Evolutionary conservation across 495 filamentous ascomycete genomes (phyloP).

Genomic region (Annulohypoxylon stygium): DNA sequence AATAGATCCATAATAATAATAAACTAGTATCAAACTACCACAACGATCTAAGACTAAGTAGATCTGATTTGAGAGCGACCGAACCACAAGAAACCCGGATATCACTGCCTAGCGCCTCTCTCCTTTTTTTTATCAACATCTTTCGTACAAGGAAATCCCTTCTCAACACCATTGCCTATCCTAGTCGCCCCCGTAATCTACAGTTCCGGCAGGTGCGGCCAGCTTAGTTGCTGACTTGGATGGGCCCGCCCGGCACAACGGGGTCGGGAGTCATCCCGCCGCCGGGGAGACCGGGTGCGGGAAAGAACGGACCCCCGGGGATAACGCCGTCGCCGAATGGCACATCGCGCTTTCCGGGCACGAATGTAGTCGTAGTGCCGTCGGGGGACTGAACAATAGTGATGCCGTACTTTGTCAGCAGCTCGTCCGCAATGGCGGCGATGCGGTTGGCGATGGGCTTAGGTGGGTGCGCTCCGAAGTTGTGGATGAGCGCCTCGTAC

Average conservation of each 20-base stretch:
- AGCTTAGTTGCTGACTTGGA: constrained; percentile 43
- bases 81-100: constrained; percentile 32
- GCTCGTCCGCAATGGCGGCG: constrained; percentile 48
- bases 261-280: constrained; percentile 50
- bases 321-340: constrained; percentile 40
- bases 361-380: constrained; percentile 55
- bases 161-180: constrained; percentile 3
- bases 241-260: constrained; percentile 48
- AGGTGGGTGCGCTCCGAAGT: constrained; percentile 42
- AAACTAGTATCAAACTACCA: constrained; percentile 25
- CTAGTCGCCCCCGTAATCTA: background rate
- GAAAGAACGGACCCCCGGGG: constrained; percentile 48
- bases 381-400: constrained; percentile 54
- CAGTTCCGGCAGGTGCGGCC: background rate
- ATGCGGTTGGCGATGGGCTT: constrained; percentile 47
- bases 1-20: constrained; percentile 19
- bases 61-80: constrained; percentile 26
- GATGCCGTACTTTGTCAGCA: constrained; percentile 56
- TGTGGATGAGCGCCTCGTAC: constrained; percentile 44
- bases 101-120: constrained; percentile 37
- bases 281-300: constrained; percentile 42
- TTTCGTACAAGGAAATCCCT: constrained; percentile 44
- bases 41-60: constrained; percentile 21
- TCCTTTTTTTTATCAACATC: constrained; percentile 3
- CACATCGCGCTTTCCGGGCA: constrained; percentile 52